A percentile compares a stretch with the other conserved stretches of the same genome.
phyloP scores from a whole-genome alignment of 208 protist species.

The Zelonia costaricensis region DNA sequence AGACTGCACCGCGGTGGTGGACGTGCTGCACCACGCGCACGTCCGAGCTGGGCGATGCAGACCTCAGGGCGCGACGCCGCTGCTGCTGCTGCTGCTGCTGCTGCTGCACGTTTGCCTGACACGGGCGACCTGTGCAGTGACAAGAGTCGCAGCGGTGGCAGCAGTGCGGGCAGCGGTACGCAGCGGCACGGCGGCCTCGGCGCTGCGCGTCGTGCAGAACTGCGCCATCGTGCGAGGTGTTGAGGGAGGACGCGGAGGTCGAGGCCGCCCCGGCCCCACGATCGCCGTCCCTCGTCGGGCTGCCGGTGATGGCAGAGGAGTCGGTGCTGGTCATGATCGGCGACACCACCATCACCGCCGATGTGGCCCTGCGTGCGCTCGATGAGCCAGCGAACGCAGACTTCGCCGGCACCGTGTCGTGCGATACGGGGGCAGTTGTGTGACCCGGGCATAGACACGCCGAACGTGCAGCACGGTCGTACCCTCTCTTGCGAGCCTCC shows the following conservation, averaged over 20 bases:
- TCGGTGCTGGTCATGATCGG: constrained; percentile 19
- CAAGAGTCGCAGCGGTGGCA: constrained; percentile 14
- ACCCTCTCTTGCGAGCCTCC: no score
- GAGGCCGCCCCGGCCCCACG: no score
- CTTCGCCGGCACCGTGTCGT: not conserved
- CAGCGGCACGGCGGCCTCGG: not conserved
- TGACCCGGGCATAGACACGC: no score
- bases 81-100: no score
- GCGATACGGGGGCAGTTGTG: no score
- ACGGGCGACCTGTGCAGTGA: constrained; percentile 8
- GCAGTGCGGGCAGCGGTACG: constrained; percentile 15
- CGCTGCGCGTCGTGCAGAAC: not conserved
- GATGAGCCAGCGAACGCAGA: no score
- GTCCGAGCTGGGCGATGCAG: no score
- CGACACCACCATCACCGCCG: not conserved
- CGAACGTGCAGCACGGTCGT: no score
- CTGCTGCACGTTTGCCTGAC: not conserved
- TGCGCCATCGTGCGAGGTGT: no score
- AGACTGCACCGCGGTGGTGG: not conserved
- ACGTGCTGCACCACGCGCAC: not conserved
- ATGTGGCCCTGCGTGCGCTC: no score
- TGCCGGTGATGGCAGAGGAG: constrained; percentile 21
- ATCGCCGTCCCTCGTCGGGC: constrained; percentile 22
- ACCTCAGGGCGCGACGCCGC: not conserved
- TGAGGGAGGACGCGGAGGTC: constrained; percentile 5